Evolutionary conservation across 768 basidiomycete genomes (phyloP).

Genomic region (Termitomyces sp.): DNA sequence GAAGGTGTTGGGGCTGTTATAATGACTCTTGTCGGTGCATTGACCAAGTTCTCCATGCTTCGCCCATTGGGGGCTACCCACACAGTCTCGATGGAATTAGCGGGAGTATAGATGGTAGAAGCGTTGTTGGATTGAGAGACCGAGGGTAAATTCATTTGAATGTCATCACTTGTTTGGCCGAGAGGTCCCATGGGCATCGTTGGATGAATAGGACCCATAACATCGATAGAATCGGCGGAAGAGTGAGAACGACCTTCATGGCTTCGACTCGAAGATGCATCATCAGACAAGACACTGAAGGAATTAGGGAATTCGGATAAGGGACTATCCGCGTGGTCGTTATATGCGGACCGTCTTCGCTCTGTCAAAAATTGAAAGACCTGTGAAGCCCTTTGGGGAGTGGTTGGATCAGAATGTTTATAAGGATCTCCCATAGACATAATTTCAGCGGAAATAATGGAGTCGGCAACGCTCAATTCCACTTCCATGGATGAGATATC

Average conservation of each 20-base stretch:
- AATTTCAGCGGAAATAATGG: slow-evolving; percentile 22
- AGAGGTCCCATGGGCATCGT: slow-evolving; percentile 14
- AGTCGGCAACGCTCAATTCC: slow-evolving; percentile 53
- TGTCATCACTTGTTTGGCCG: slow-evolving; percentile 1
- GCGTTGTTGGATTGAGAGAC: not conserved
- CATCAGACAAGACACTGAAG: slow-evolving; percentile 35
- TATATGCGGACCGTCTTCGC: slow-evolving; percentile 27
- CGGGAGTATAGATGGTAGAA: not conserved
- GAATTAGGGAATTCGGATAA: slow-evolving; percentile 33
- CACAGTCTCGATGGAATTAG: slow-evolving; percentile 9
- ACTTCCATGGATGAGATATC: slow-evolving; percentile 74
- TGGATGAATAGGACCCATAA: slow-evolving; percentile 9
- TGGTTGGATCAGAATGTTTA: slow-evolving; percentile 32
- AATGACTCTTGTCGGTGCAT: slow-evolving; percentile 44
- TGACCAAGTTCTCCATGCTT: slow-evolving; percentile 37
- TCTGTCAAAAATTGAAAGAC: slow-evolving; percentile 68
- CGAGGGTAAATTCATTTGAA: not conserved
- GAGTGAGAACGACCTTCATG: slow-evolving; percentile 21
- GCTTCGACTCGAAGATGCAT: slow-evolving; percentile 15
- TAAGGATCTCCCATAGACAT: slow-evolving; percentile 24
- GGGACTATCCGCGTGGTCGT: slow-evolving; percentile 29
- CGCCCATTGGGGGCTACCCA: slow-evolving; percentile 18
- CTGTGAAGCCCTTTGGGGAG: slow-evolving; percentile 66
- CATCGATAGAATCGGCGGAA: slow-evolving; percentile 20
- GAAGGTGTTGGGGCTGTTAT: slow-evolving; percentile 50